Conservation (phyloP, 495 filamentous ascomycete species). For the Annulohypoxylon maeteangense region DNA sequence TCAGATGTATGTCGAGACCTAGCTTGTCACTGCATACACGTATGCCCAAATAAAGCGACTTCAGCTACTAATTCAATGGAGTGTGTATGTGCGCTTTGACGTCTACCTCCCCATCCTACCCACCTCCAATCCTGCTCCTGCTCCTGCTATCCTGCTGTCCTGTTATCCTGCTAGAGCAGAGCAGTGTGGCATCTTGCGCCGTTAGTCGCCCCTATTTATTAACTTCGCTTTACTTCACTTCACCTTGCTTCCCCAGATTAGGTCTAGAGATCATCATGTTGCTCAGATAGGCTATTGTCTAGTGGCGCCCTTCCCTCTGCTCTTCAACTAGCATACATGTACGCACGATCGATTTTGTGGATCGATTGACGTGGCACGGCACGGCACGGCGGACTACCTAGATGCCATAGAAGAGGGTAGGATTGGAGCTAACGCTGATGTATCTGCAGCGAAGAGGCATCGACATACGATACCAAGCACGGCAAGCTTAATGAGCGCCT, state of each 20-base stretch:
- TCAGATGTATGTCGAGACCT: conserved; percentile 2
- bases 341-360: conserved; percentile 25
- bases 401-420: conserved; percentile 4
- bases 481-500: conserved; percentile 52
- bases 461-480: conserved; percentile 55
- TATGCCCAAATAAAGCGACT: not conserved
- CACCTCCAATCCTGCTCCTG: no score
- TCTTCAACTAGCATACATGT: conserved; percentile 9
- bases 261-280: conserved; percentile 1
- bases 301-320: not conserved
- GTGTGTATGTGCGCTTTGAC: conserved; percentile 1
- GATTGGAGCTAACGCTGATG: conserved; percentile 22
- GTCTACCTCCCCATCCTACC: not conserved
- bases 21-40: not conserved
- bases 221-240: not conserved
- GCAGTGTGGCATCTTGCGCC: not conserved
- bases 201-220: not conserved
- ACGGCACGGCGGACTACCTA: conserved; percentile 9
- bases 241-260: not conserved
- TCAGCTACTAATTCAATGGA: not conserved
- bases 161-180: not conserved
- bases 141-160: no score
- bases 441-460: conserved; percentile 51
- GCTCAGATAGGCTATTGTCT: not conserved
- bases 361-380: conserved; percentile 29